A percentile compares a stretch with the other conserved stretches of the same genome.
Conservation (phyloP, 441 rosid genomes). For the Eutrema salsugineum region DNA sequence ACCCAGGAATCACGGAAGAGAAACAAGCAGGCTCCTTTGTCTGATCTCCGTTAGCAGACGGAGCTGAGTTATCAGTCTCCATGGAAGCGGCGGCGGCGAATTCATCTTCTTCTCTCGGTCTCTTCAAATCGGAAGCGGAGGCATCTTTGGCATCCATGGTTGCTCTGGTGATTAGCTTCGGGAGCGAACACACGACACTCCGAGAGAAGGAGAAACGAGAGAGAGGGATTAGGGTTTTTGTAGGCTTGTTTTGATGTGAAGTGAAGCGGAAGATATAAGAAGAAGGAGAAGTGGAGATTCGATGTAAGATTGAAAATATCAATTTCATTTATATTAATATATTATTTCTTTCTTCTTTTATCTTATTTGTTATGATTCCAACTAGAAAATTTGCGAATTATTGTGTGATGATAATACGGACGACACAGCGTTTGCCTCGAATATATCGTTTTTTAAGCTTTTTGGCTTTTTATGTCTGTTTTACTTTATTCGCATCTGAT, state of each 20-base stretch:
- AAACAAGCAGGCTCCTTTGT: slow-evolving; percentile 39
- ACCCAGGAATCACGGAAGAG: slow-evolving; percentile 84
- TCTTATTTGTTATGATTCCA: neutral
- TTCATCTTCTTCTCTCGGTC: slow-evolving; percentile 66
- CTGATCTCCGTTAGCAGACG: slow-evolving; percentile 16
- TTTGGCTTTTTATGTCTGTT: slow-evolving; percentile 20
- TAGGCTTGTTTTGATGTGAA: slow-evolving; percentile 8
- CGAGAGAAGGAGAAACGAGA: slow-evolving; percentile 10
- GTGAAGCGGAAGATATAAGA: slow-evolving; percentile 28
- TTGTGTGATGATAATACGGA: slow-evolving; percentile 27
- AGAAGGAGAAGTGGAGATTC: neutral
- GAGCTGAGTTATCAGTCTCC: slow-evolving; percentile 24
- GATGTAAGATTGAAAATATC: neutral
- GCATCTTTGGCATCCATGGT: slow-evolving; percentile 26
- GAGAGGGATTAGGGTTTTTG: slow-evolving; percentile 30
- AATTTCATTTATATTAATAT: neutral
- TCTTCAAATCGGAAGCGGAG: slow-evolving; percentile 53
- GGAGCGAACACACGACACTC: neutral
- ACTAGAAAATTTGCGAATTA: slow-evolving; percentile 1
- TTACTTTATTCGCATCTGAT: neutral
- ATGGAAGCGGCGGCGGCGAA: slow-evolving; percentile 27
- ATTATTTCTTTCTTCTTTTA: neutral
- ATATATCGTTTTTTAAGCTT: slow-evolving; percentile 9
- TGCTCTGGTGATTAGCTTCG: neutral
- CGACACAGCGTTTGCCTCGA: slow-evolving; percentile 17